Percentiles rank a stretch among this genome's conserved stretches.
phyloP scores from a whole-genome alignment of 208 protist species.

The Herpetomonas tarakana region DNA sequence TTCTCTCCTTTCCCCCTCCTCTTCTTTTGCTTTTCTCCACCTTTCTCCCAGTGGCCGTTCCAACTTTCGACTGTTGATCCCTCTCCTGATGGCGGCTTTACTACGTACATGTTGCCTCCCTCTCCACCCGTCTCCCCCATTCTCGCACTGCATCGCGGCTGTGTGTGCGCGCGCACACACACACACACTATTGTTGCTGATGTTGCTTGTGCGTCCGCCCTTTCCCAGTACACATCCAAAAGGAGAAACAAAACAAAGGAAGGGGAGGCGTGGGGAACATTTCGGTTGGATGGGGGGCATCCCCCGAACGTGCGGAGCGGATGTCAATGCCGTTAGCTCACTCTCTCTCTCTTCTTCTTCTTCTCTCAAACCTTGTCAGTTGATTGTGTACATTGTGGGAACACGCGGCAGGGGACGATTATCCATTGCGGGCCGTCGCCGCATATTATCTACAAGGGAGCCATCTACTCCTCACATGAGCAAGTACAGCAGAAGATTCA shows the following conservation, averaged over 20 bases:
- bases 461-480: not conserved
- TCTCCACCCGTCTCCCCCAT: not conserved
- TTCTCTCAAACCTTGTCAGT: not conserved
- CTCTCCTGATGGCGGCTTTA: not conserved
- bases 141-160: not conserved
- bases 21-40: slow-evolving; percentile 10
- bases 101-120: not conserved
- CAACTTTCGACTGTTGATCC: not conserved
- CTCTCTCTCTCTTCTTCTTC: slow-evolving; percentile 3
- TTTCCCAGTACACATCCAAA: not conserved
- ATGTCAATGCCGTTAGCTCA: no score
- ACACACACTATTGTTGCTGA: no score
- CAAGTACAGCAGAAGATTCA: not conserved
- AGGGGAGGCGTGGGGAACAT: not conserved
- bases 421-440: no score
- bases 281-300: no score
- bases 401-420: no score
- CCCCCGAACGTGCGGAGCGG: no score
- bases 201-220: no score
- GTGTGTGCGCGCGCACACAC: not conserved
- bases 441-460: not conserved
- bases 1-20: slow-evolving; percentile 1
- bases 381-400: no score
- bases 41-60: not conserved
- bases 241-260: slow-evolving; percentile 1